phyloP scores from a whole-genome alignment of 768 basidiomycete genomes.

The Gautieria morchelliformis region DNA sequence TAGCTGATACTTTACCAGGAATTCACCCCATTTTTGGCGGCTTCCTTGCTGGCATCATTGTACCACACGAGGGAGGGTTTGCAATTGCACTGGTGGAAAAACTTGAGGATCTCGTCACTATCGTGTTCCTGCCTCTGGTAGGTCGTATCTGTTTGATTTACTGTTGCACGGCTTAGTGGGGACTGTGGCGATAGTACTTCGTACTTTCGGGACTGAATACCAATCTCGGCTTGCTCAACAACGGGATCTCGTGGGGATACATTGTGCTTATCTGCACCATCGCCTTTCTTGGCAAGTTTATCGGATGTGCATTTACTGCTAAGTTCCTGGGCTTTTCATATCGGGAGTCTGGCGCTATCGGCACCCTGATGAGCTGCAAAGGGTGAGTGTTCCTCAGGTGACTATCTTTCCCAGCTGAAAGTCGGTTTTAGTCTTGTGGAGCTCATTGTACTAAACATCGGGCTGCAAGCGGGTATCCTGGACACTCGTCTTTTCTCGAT shows the following conservation, averaged over 20 bases:
- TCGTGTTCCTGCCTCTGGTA: slow-evolving; percentile 70
- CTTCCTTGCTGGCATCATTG: slow-evolving; percentile 72
- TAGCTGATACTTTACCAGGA: slow-evolving; percentile 7
- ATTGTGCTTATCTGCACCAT: slow-evolving; percentile 62
- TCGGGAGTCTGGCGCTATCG: slow-evolving; percentile 78
- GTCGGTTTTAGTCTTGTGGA: slow-evolving; percentile 51
- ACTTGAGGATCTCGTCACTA: slow-evolving; percentile 76
- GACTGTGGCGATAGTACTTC: slow-evolving; percentile 48
- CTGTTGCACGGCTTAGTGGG: background rate
- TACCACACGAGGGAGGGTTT: slow-evolving; percentile 77
- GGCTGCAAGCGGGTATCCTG: slow-evolving; percentile 57
- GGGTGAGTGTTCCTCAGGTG: slow-evolving; percentile 37
- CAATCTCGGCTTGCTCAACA: slow-evolving; percentile 67
- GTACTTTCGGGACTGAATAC: slow-evolving; percentile 70
- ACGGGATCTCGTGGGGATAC: slow-evolving; percentile 76
- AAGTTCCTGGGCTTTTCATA: slow-evolving; percentile 51
- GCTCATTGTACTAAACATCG: slow-evolving; percentile 87
- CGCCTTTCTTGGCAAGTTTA: slow-evolving; percentile 74
- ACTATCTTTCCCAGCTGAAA: background rate
- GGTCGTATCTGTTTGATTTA: slow-evolving; percentile 15
- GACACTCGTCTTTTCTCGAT: slow-evolving; percentile 70
- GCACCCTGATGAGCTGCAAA: slow-evolving; percentile 85
- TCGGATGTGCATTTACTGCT: slow-evolving; percentile 55
- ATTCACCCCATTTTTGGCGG: slow-evolving; percentile 40
- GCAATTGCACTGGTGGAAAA: slow-evolving; percentile 76